Evolutionary conservation across 2,329 filamentous ascomycete species (phyloP), one percentile per base, ranked within the genome.

Genomic region (Cercospora sp.): DNA sequence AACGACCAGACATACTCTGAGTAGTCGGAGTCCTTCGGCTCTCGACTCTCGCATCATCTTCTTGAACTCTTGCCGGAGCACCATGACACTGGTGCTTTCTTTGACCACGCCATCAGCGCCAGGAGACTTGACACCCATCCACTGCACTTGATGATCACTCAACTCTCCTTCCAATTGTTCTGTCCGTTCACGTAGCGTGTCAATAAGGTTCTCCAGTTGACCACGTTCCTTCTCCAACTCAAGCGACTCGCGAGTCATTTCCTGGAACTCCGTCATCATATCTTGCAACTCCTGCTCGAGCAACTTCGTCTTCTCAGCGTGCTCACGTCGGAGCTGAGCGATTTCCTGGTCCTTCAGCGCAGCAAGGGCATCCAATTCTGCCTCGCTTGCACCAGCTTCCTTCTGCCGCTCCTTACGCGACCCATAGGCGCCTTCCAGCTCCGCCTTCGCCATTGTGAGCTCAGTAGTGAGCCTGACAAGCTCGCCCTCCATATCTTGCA

Each of bases 341-440:
- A 86, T 83, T 20, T 84, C 82, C 70, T 83, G 70, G 10, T 70
- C 70, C 26, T 81, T 79, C n/a, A 84, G 77, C 7, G 78, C 77
- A 31, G 80, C 78, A 7, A 85, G 74, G n/a, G 78, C 77, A 13
- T 78, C 73, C 20, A 84, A 75, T 18, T 80, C 77, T 18, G 77
- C 78, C 71, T 87, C 85, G 67, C 89, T 86, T 26, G 90, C 82
- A 74, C 90, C 87, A 64, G 83, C 85, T 76, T 90, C 88, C n/a
- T 88, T 89, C 12, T 89, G 88, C 33, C 90, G 87, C 76, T 91
- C 84, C 9, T 88, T 86, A 62, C 89, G 84, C n/a, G 85, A 87
- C 48, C 95, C 95, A 77, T 98, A 97, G 77, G 97, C 96, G 70
- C 93, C 93, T 74, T 97, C 95, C 28, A 98, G 91, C 79, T 98